Conservation (phyloP, 805 yeast genomes). For the Vanderwaltozyma polyspora region DNA sequence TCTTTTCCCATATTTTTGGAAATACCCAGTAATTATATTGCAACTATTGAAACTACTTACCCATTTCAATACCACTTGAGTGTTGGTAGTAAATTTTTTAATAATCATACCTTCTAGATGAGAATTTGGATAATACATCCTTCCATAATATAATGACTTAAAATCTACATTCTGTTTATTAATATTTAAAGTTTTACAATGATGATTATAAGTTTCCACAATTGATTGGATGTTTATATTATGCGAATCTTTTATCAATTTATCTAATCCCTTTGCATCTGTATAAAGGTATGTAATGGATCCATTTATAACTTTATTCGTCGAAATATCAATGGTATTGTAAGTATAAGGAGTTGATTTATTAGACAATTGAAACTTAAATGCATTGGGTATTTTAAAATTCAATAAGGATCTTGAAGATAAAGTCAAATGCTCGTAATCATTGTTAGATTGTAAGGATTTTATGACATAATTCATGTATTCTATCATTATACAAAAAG, state of each 20-base stretch:
- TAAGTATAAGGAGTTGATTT: constrained; percentile 60
- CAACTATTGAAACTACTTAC: constrained; percentile 55
- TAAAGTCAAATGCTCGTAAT: constrained; percentile 65
- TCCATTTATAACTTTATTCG: constrained; percentile 54
- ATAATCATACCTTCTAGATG: constrained; percentile 81
- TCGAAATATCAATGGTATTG: constrained; percentile 56
- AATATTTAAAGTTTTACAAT: constrained; percentile 35
- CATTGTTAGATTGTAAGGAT: constrained; percentile 52
- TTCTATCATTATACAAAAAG: constrained; percentile 45
- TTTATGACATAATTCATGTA: constrained; percentile 81
- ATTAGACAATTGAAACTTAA: constrained; percentile 55
- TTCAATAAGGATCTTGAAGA: constrained; percentile 58
- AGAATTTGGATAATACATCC: constrained; percentile 79
- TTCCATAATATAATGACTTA: constrained; percentile 59
- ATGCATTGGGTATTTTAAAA: constrained; percentile 60
- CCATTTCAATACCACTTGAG: constrained; percentile 64
- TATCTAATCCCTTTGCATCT: constrained; percentile 39
- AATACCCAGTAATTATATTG: constrained; percentile 52
- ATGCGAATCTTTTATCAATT: constrained; percentile 38
- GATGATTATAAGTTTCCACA: constrained; percentile 52
- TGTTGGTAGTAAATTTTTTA: constrained; percentile 43
- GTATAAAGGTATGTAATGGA: constrained; percentile 74
- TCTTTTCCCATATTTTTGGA: constrained; percentile 55
- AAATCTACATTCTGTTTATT: constrained; percentile 13
- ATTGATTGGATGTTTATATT: constrained; percentile 53